Evolutionary conservation across 208 protist genomes (phyloP).

Genomic region (Angomonas deanei): DNA sequence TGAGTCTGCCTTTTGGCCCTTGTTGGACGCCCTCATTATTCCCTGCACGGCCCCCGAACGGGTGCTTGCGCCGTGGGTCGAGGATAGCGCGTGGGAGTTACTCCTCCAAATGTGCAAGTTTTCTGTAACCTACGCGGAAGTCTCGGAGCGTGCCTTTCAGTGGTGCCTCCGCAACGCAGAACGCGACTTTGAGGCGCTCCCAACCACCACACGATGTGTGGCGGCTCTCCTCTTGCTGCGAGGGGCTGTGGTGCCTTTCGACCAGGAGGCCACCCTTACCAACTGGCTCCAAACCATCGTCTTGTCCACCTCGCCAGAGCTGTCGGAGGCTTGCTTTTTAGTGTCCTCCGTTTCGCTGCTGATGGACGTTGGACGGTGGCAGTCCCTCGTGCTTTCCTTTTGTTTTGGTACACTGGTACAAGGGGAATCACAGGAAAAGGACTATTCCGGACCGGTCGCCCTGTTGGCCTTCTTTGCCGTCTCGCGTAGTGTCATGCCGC

Average conservation of each 20-base stretch:
- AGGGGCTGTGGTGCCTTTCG: constrained; percentile 13
- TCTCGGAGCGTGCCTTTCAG: constrained; percentile 23
- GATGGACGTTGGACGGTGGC: constrained; percentile 5
- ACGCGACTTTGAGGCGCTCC: constrained; percentile 49
- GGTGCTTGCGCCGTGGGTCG: constrained; percentile 46
- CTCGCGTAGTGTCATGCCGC: no score
- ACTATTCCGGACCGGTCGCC: not conserved
- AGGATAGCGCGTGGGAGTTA: constrained; percentile 80
- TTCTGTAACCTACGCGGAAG: constrained; percentile 14
- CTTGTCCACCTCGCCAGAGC: not conserved
- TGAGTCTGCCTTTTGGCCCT: constrained; percentile 37
- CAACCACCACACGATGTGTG: constrained; percentile 33
- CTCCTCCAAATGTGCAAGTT: constrained; percentile 42
- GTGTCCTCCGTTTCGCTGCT: constrained; percentile 17
- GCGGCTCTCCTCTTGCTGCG: constrained; percentile 49
- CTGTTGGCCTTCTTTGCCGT: constrained; percentile 1
- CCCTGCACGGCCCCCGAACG: constrained; percentile 40
- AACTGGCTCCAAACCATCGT: constrained; percentile 17
- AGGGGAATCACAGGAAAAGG: not conserved
- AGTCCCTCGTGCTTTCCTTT: constrained; percentile 1
- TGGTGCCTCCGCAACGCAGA: constrained; percentile 40
- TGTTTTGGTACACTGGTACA: not conserved
- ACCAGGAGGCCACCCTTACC: constrained; percentile 15
- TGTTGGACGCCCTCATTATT: constrained; percentile 41
- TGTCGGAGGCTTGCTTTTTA: constrained; percentile 18